Conservation (phyloP, 2,329 filamentous ascomycete genomes). For the Nigrospora sphaerica region DNA sequence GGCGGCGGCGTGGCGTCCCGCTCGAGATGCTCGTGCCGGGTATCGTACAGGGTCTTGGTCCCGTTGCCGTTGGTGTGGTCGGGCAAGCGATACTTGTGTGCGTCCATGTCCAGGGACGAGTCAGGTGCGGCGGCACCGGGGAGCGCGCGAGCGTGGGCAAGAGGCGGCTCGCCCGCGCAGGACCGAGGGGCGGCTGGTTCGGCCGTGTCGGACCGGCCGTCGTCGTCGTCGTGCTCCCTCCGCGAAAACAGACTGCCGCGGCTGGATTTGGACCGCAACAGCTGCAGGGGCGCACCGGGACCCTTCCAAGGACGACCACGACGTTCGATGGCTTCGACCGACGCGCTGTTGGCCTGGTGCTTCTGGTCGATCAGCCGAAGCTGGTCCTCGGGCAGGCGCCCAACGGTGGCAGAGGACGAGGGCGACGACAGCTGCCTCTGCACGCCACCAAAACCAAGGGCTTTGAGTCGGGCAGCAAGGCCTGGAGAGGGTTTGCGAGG, state of each 20-base stretch:
- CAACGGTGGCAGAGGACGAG: conserved; percentile 36
- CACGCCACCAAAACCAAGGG: conserved; percentile 47
- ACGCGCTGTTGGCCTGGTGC: conserved; percentile 47
- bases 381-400: conserved; percentile 64
- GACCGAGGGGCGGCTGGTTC: conserved; percentile 2
- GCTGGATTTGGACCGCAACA: conserved; percentile 21
- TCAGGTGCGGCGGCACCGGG: conserved; percentile 14
- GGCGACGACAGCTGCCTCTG: conserved; percentile 18
- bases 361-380: conserved; percentile 62
- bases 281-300: conserved; percentile 44
- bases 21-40: conserved; percentile 50
- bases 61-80: conserved; percentile 64
- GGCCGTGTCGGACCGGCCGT: background rate
- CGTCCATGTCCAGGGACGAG: conserved; percentile 55
- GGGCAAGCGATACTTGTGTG: conserved; percentile 66
- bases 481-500: conserved; percentile 56
- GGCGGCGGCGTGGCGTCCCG: conserved; percentile 39
- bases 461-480: conserved; percentile 57
- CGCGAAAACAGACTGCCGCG: conserved; percentile 18
- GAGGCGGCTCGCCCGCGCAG: no score
- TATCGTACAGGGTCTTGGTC: conserved; percentile 54
- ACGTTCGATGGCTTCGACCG: conserved; percentile 47
- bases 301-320: conserved; percentile 69
- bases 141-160: conserved; percentile 16
- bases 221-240: conserved; percentile 8